Base-by-base conservation (phyloP, 768 basidiomycete genomes). In the Glaciozyma antarctica region DNA sequence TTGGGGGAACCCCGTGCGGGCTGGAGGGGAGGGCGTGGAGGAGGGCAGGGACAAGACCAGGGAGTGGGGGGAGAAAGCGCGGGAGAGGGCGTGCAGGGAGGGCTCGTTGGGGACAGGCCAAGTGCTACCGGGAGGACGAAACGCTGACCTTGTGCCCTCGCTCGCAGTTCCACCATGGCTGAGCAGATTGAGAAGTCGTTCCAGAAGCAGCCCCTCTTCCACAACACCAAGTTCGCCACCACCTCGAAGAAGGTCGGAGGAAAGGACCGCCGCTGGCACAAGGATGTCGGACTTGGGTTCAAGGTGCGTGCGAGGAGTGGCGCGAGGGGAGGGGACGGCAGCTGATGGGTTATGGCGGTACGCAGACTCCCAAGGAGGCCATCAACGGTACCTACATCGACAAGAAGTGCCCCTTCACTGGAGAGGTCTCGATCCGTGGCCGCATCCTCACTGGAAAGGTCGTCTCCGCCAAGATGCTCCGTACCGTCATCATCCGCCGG, bases 371-470 rank as follows among this genome's bases (percentile, higher is more conserved):
- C 55, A 75, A 85, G 70, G 93, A 97, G 75, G 95, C 95, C 61
- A 90, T 98, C 77, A 90, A 83, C 62, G 95, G 92, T 75, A 88
- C 90, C 71, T 99, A 98, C 81, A 69, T 68, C 91, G 95, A 99
- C 85, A 98, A 98, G 83, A 99, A 99, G 81, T 99, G 95, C 82
- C 95, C 95, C 32, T 99, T 97, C 84, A 93, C 90, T 71, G 89
- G 94, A 71, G 82, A 91, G 72, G 81, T 99, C 75, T 98, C 95
- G 63, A 99, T 99, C 78, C 94, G 95, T 77, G 95, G 95, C 62
- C 93, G 95, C 75, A 99, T 99, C 80, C 81, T 99, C 69, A 94
- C 92, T 58, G 95, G 95, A 78, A 90, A 90, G 78, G 94, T 99
- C 68, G 82, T 97, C 67, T 98, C 94, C 60, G 95, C 93, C 55